Conservation (phyloP, 805 yeast species). For the Ogataea nitratoaversa region DNA sequence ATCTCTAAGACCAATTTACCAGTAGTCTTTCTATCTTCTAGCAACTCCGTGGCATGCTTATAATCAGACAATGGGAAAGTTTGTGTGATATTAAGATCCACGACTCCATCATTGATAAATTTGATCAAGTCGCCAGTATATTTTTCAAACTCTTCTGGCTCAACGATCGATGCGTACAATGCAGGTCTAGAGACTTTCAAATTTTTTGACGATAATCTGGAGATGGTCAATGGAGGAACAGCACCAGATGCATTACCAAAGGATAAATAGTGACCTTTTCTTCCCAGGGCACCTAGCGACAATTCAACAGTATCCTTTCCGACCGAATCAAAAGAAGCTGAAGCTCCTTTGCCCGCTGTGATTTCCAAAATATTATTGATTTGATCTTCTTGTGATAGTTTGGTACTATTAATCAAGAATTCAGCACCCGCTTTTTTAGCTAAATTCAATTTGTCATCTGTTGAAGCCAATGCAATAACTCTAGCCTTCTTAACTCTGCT, state of each 20-base stretch:
- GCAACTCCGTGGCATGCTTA: constrained; percentile 50
- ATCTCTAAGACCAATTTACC: constrained; percentile 70
- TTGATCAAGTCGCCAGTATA: constrained; percentile 40
- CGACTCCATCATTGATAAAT: constrained; percentile 39
- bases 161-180: constrained; percentile 46
- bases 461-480: constrained; percentile 82
- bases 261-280: constrained; percentile 71
- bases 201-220: constrained; percentile 55
- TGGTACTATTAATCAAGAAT: constrained; percentile 48
- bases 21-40: constrained; percentile 67
- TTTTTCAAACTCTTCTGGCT: constrained; percentile 52
- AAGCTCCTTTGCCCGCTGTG: constrained; percentile 65
- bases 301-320: constrained; percentile 74
- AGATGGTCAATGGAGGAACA: constrained; percentile 62
- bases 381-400: constrained; percentile 45
- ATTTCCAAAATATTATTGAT: constrained; percentile 50
- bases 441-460: constrained; percentile 61
- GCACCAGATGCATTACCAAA: constrained; percentile 87
- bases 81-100: constrained; percentile 50
- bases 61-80: constrained; percentile 62
- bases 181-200: constrained; percentile 63
- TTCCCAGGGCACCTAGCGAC: constrained; percentile 55
- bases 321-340: constrained; percentile 66
- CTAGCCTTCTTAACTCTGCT: constrained; percentile 58
- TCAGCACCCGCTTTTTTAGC: constrained; percentile 80